Base-by-base conservation (phyloP, 2,329 filamentous ascomycete species). In the Fusarium sp. region DNA sequence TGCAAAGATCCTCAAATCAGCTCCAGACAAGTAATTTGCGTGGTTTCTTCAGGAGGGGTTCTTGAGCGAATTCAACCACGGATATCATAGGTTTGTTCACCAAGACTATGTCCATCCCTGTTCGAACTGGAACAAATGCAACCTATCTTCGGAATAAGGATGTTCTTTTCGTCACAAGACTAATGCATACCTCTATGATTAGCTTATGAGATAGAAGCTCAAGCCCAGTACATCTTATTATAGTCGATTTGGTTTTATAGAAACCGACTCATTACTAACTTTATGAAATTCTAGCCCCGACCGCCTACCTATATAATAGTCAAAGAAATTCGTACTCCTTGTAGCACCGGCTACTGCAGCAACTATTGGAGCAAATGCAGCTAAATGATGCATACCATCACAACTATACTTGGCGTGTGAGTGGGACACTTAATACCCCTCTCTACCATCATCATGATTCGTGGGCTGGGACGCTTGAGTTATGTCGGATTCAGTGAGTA, bases 341-440 rank as follows among this genome's bases (percentile, higher is more conserved):
- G 32, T 36, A 36, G 17, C 32, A 17, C 15, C 7, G 3, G 34
- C 34, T 17, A 36, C 48, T 45, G 49, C 36, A 30, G 45, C 49
- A 55, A 52, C n/a, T 51, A 51, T 32, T 66, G 52, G 55, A 56
- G 40, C 49, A 51, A 43, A 69, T 69, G 67, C 59, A 69, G 52
- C 67, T 69, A 69, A 56, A 55, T 32, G 30, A 69, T 69, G 67
- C 63, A 69, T 69, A 56, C 67, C 67, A 70, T 69, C 64, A 50
- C 36, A 45, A 43, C 52, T 45, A 63, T 52, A 63, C 48, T 57
- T 67, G 49, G 43, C 30, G 38, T 30, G 46, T 34, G 61, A 61
- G 45, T n/a, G 24, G 44, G 24, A 45, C 42, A 56, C 50, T 56
- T 23, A 34, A 32, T 53, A 46, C 51, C 55, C 67, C 65, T 65